These are phyloP conservation scores for Theobroma grandiflorum DNA, from an alignment of 441 rosid genomes.

Conservation along the genomic window DNA sequence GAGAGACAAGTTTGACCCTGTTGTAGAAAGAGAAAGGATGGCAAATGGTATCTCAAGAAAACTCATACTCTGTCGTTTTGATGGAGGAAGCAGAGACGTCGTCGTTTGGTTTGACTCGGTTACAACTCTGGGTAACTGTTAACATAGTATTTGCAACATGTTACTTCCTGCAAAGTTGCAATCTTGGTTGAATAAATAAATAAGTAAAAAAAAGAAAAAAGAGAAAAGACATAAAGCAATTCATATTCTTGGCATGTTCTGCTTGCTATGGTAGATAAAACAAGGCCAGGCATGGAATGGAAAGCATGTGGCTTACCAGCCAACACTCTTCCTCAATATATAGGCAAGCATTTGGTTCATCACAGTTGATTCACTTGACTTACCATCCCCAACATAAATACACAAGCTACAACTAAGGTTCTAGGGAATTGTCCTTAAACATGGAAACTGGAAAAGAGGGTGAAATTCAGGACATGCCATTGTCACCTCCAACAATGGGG, in stretches of 20 bases:
- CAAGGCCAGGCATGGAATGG: constrained; percentile 39
- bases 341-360: constrained; percentile 67
- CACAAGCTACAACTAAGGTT: neutral
- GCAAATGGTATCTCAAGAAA: neutral
- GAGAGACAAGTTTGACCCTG: neutral
- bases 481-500: constrained; percentile 64
- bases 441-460: constrained; percentile 71
- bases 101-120: neutral
- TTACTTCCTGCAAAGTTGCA: neutral
- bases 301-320: constrained; percentile 85
- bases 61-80: neutral
- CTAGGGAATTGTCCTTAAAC: neutral
- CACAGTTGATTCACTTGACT: constrained; percentile 60
- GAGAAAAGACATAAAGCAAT: neutral
- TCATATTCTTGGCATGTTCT: constrained; percentile 45
- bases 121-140: too few relatives aligned
- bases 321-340: constrained; percentile 41
- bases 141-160: constrained; percentile 3
- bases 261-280: neutral
- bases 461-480: constrained; percentile 62
- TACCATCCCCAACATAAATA: constrained; percentile 19
- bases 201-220: neutral
- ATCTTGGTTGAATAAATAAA: neutral
- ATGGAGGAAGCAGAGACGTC: neutral
- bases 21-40: neutral